A percentile compares a stretch with the other conserved stretches of the same genome.
Conservation (phyloP, 192 early-diverging fungal genomes). For the Dissophora ornata region DNA sequence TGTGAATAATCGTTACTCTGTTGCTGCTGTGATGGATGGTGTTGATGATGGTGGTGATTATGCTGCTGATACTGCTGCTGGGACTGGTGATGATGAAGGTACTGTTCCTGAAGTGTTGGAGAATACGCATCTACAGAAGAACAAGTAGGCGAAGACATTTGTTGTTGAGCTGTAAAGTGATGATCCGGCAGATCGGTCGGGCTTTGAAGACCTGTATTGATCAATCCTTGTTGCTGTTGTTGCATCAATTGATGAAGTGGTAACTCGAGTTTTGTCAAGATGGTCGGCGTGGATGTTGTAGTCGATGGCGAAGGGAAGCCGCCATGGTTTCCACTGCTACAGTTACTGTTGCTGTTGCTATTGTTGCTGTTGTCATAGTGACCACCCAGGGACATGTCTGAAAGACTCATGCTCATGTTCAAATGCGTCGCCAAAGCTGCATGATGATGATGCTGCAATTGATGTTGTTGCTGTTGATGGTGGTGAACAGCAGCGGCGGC, state of each 20-base stretch:
- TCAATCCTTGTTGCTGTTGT: slow-evolving; percentile 8
- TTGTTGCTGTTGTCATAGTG: background rate
- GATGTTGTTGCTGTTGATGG: slow-evolving; percentile 10
- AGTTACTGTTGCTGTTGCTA: background rate
- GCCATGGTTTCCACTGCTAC: no score
- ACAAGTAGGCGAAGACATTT: slow-evolving; percentile 17
- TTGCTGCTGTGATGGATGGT: background rate
- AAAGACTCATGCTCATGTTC: slow-evolving; percentile 42
- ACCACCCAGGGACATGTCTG: slow-evolving; percentile 26
- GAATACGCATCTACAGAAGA: slow-evolving; percentile 19
- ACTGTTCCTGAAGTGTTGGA: slow-evolving; percentile 7
- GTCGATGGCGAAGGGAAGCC: slow-evolving; percentile 6
- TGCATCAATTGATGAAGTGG: slow-evolving; percentile 38
- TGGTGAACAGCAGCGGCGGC: no score
- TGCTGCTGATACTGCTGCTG: background rate
- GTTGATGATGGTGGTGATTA: background rate
- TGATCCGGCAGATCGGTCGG: slow-evolving; percentile 41
- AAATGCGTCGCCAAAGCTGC: slow-evolving; percentile 27
- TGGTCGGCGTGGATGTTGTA: slow-evolving; percentile 10
- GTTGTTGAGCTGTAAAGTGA: slow-evolving; percentile 7
- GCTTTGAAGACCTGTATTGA: slow-evolving; percentile 26
- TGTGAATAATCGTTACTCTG: slow-evolving; percentile 4
- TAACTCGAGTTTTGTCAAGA: slow-evolving; percentile 27
- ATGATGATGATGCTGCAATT: slow-evolving; percentile 28
- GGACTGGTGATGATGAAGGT: background rate